Evolutionary conservation across 2,329 filamentous ascomycete genomes (phyloP).

Genomic region (Aspergillus oerlinghausenensis): DNA sequence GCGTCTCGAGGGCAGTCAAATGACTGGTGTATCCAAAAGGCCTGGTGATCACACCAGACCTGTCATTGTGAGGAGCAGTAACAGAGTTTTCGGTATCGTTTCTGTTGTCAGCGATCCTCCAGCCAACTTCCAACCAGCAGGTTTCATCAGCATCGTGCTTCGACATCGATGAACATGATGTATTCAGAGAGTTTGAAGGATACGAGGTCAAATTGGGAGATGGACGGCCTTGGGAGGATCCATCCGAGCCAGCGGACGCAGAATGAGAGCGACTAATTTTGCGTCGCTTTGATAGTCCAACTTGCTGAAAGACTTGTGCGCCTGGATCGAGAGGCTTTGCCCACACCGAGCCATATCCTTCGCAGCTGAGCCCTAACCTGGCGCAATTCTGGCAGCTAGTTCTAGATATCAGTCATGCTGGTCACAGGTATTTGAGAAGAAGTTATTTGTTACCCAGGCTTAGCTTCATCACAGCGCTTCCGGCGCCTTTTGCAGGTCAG

Average conservation of each 20-base stretch:
- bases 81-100: neutral
- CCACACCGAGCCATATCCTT: slow-evolving; percentile 37
- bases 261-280: slow-evolving; percentile 16
- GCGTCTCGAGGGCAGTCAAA: slow-evolving; percentile 26
- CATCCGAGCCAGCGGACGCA: slow-evolving; percentile 11
- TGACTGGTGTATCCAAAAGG: slow-evolving; percentile 20
- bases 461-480: slow-evolving; percentile 36
- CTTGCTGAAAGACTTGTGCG: slow-evolving; percentile 25
- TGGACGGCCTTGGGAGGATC: slow-evolving; percentile 6
- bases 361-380: slow-evolving; percentile 31
- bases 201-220: slow-evolving; percentile 7
- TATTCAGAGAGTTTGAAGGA: slow-evolving; percentile 2
- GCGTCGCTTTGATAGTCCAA: slow-evolving; percentile 16
- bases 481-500: slow-evolving; percentile 37
- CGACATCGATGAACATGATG: neutral
- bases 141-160: slow-evolving; percentile 1
- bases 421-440: neutral
- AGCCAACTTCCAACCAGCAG: neutral
- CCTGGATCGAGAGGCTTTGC: slow-evolving; percentile 30
- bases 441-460: slow-evolving; percentile 26
- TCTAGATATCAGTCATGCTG: slow-evolving; percentile 6
- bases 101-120: neutral
- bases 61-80: neutral
- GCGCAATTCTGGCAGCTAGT: slow-evolving; percentile 29
- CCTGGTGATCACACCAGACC: slow-evolving; percentile 9